Base-by-base conservation (phyloP, 352 stramenopile genomes). In the Globisporangium polare region DNA sequence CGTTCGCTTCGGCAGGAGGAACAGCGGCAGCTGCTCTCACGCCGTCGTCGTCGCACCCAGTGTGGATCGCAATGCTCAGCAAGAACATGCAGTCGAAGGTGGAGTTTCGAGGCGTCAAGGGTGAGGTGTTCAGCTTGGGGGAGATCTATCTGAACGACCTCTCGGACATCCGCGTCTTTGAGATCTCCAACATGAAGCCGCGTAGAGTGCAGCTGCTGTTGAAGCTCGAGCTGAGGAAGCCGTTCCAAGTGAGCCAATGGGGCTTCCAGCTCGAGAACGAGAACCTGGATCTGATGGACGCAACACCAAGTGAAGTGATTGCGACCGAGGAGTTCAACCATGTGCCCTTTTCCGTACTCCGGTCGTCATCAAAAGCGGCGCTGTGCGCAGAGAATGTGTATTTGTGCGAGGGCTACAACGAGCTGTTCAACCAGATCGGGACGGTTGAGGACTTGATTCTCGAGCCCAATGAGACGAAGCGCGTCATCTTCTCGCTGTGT, bases 261-360 rank as follows among this genome's bases (percentile, higher is more conserved):
- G 73, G 74, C n/a, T 96, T 94, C 61, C 87, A 96, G 62, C 78
- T 93, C 26, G 82, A 96, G 60, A 96, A 96, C 64, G 87, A 96
- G 67, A 96, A 96, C 67, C 53, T 92, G 27, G 78, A 63, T 45
- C 78, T 88, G 50, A 69, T 86, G 50, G 71, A 88, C 24, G 60
- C 66, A 18, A 41, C 73, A 33, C 71, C 67, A 22, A 69, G 79
- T 45, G 65, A 67, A 22, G 22, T 62, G 0, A 49, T 61, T n/a
- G 53, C 62, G 5, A 63, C 65, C 1, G 82, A 90, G 43, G 79
- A 90, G 63, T 92, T 90, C 66, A 91, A 87, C 41, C 86, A 93
- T 57, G 65, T 89, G 42, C 86, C 81, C 7, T 77, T 80, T 42
- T 89, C 84, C 8, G 77, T 95, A 24, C 60, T 93, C 26, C 82